Percentiles rank a stretch among this genome's conserved stretches.
phyloP scores from a whole-genome alignment of 306 rosid species.

The Prunus dulcis region DNA sequence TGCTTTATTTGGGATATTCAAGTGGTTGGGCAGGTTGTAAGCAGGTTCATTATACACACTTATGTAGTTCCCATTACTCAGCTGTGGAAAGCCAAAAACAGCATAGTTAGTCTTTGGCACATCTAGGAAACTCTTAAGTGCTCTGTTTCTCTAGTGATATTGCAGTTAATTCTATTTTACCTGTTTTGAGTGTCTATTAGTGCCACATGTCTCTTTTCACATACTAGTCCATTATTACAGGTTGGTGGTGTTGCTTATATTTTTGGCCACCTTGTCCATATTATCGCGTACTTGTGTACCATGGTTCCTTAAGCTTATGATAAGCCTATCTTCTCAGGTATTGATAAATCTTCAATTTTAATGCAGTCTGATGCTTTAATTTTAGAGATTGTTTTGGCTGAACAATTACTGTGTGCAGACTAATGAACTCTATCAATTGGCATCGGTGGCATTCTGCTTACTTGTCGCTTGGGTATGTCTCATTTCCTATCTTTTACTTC shows the following conservation, averaged over 20 bases:
- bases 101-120: background rate
- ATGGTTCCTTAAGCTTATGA: slow-evolving; percentile 93
- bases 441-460: slow-evolving; percentile 97
- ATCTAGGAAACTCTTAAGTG: background rate
- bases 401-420: slow-evolving; percentile 55
- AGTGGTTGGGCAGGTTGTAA: background rate
- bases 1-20: background rate
- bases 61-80: background rate
- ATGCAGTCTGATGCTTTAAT: slow-evolving; percentile 16
- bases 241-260: slow-evolving; percentile 65
- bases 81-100: background rate
- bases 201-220: slow-evolving; percentile 20
- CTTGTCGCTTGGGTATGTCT: slow-evolving; percentile 91
- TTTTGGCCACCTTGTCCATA: slow-evolving; percentile 67
- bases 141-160: background rate
- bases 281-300: slow-evolving; percentile 86
- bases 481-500: slow-evolving; percentile 28
- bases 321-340: slow-evolving; percentile 94
- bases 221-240: slow-evolving; percentile 41
- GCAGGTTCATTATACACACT: background rate
- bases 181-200: slow-evolving; percentile 9
- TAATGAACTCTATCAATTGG: slow-evolving; percentile 93
- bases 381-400: slow-evolving; percentile 19
- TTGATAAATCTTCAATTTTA: slow-evolving; percentile 17
- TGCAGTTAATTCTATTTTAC: slow-evolving; percentile 10